Evolutionary conservation across 2,329 filamentous ascomycete species (phyloP).

Genomic region (Chalara sp.): DNA sequence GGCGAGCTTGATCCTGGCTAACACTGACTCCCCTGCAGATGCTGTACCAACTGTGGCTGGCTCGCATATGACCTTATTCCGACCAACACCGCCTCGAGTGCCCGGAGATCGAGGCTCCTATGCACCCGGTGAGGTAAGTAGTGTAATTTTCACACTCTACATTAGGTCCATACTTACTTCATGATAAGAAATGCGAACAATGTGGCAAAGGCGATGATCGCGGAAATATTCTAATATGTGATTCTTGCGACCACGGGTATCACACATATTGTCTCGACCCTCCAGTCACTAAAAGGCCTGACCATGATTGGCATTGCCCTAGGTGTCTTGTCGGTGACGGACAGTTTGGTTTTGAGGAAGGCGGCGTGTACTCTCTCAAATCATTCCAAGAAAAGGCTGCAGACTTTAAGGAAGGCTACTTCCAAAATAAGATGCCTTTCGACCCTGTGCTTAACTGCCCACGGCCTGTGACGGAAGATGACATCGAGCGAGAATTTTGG

Average conservation of each 20-base stretch:
- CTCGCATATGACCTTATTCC: slow-evolving; percentile 93
- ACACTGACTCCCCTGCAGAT: slow-evolving; percentile 36
- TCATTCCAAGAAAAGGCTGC: slow-evolving; percentile 95
- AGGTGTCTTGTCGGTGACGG: slow-evolving; percentile 92
- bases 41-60: slow-evolving; percentile 80
- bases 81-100: slow-evolving; percentile 67
- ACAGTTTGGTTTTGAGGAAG: slow-evolving; percentile 96
- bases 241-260: slow-evolving; percentile 85
- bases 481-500: slow-evolving; percentile 97
- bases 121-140: slow-evolving; percentile 46
- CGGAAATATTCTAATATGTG: slow-evolving; percentile 69
- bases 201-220: slow-evolving; percentile 75
- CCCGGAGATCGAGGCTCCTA: slow-evolving; percentile 38
- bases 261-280: slow-evolving; percentile 88
- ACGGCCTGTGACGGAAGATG: slow-evolving; percentile 81
- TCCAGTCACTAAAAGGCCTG: slow-evolving; percentile 67
- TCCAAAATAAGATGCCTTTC: slow-evolving; percentile 81
- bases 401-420: slow-evolving; percentile 91
- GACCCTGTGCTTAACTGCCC: slow-evolving; percentile 78
- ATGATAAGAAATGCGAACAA: slow-evolving; percentile 67
- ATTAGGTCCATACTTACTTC: slow-evolving; percentile 24
- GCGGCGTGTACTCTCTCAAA: slow-evolving; percentile 87
- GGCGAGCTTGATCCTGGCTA: slow-evolving; percentile 25
- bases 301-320: slow-evolving; percentile 92
- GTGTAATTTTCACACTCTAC: slow-evolving; percentile 44